These are phyloP conservation scores for Acanthamoeba castellanii DNA, from an alignment of 208 protist species.

Conservation along the genomic window DNA sequence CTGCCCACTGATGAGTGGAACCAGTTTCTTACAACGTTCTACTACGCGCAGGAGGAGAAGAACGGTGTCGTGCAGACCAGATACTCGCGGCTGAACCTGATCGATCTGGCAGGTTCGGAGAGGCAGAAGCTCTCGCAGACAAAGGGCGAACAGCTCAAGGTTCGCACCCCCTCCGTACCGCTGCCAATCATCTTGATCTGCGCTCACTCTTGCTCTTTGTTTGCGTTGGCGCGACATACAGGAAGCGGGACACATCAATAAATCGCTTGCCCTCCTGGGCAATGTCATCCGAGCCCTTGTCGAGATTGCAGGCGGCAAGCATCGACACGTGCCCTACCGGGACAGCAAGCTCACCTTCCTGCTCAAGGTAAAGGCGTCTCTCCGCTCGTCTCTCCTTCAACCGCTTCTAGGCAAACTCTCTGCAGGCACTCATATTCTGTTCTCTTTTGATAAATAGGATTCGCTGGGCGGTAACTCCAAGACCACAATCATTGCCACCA, in stretches of 20 bases:
- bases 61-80: slow-evolving; percentile 35
- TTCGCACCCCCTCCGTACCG: not conserved
- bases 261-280: slow-evolving; percentile 79
- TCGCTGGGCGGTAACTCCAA: slow-evolving; percentile 84
- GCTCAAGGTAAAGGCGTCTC: slow-evolving; percentile 53
- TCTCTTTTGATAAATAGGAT: slow-evolving; percentile 36
- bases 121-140: slow-evolving; percentile 77
- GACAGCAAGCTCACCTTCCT: slow-evolving; percentile 83
- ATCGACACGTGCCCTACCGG: slow-evolving; percentile 77
- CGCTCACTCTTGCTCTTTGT: not conserved
- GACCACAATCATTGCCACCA: slow-evolving; percentile 84
- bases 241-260: slow-evolving; percentile 81
- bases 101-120: slow-evolving; percentile 84
- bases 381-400: not conserved
- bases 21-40: not conserved
- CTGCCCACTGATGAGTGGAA: not conserved
- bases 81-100: slow-evolving; percentile 79
- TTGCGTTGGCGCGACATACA: not conserved
- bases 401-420: not conserved
- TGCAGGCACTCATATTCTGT: not conserved
- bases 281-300: slow-evolving; percentile 79
- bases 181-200: not conserved
- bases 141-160: slow-evolving; percentile 71
- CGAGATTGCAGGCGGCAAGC: slow-evolving; percentile 64
- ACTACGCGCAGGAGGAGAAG: not conserved